Evolutionary conservation across 192 early-diverging fungal genomes (phyloP).

Genomic region (Allomyces macrogynus): DNA sequence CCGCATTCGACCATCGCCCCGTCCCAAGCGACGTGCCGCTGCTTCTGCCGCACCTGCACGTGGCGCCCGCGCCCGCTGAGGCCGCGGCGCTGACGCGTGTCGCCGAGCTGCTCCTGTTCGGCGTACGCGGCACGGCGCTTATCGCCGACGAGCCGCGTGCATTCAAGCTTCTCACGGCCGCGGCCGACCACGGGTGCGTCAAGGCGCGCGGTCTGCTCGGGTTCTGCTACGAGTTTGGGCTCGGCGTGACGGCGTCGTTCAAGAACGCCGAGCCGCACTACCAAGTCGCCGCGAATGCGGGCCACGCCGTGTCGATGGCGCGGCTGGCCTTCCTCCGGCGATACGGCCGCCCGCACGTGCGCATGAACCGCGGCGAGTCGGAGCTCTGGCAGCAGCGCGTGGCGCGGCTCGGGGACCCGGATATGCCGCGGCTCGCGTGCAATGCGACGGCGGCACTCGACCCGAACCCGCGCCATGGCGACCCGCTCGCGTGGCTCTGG

Average conservation of each 20-base stretch:
- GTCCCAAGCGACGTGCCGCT: no score
- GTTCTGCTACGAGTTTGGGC: conserved; percentile 71
- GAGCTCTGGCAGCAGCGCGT: conserved; percentile 51
- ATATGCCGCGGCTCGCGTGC: not conserved
- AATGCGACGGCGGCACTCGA: not conserved
- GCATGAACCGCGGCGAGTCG: conserved; percentile 59
- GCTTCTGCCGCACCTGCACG: no score
- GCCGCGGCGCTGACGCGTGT: no score
- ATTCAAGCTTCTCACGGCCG: no score
- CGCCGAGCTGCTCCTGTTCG: no score
- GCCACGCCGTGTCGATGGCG: conserved; percentile 41
- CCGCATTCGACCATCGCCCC: no score
- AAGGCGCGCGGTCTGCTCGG: conserved; percentile 41
- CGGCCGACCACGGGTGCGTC: no score
- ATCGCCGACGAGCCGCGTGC: no score
- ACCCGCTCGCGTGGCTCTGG: conserved; percentile 39
- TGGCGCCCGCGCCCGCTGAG: no score
- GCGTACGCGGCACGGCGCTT: no score
- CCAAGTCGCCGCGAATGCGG: conserved; percentile 32
- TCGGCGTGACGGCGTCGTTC: conserved; percentile 42
- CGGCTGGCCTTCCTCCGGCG: conserved; percentile 55
- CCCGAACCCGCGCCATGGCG: not conserved
- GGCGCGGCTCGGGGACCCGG: conserved; percentile 19
- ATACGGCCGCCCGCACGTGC: conserved; percentile 57
- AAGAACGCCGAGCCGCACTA: conserved; percentile 43